Conservation (phyloP, 306 rosid genomes). For the Lotus japonicus region DNA sequence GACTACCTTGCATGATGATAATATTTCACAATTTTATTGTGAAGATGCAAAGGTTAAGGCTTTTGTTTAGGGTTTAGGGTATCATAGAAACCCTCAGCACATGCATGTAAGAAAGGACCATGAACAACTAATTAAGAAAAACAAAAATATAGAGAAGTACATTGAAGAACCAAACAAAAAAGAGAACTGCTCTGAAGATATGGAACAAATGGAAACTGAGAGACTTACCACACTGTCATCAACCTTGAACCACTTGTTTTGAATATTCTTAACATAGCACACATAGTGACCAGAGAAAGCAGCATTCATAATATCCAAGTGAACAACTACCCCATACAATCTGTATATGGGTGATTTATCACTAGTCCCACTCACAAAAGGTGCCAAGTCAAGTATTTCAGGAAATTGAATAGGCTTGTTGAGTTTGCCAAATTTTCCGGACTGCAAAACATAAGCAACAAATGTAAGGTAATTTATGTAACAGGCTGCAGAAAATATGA, state of each 20-base stretch:
- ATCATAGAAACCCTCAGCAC: not conserved
- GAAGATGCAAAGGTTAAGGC: not conserved
- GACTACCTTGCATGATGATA: not conserved
- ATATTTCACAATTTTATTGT: not conserved
- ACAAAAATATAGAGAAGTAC: not conserved
- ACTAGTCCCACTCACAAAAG: constrained; percentile 85
- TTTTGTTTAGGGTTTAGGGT: not conserved
- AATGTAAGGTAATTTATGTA: not conserved
- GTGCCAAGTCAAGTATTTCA: constrained; percentile 79
- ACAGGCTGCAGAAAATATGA: not conserved
- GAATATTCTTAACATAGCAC: constrained; percentile 78
- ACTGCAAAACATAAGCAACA: constrained; percentile 40
- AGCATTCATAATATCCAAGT: constrained; percentile 89
- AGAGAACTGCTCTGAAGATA: not conserved
- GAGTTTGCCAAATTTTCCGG: constrained; percentile 96
- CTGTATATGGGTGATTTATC: constrained; percentile 80
- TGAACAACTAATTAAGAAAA: not conserved
- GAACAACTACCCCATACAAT: constrained; percentile 89
- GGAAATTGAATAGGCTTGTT: constrained; percentile 83
- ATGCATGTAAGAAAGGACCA: not conserved
- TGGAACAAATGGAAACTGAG: constrained; percentile 11
- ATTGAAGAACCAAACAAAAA: not conserved
- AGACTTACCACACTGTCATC: constrained; percentile 83
- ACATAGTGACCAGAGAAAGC: constrained; percentile 97
- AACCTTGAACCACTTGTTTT: constrained; percentile 94